Base-by-base conservation (phyloP, 2,329 filamentous ascomycete genomes). In the Verticillium zaregamsianum region DNA sequence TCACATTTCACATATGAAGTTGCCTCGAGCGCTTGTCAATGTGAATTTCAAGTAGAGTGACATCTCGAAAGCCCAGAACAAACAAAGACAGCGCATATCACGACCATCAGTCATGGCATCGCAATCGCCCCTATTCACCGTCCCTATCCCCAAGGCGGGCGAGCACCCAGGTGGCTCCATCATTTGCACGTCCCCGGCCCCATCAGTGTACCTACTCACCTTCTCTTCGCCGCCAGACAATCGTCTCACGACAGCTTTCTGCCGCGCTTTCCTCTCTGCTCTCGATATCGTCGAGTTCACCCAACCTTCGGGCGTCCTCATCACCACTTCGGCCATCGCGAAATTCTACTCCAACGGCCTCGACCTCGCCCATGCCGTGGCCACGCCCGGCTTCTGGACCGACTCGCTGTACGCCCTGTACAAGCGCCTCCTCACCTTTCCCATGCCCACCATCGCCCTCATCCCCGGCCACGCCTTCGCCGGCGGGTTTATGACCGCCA, bases 281-380 rank as follows among this genome's bases (percentile, higher is more conserved):
- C 86, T 95, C 64, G 90, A 95, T 76, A 86, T 91, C 25, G 77
- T 95, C 69, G 89, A 93, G 73, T 83, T 87, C 63, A 82, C 81
- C 60, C 68, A 72, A 57, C 81, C 89, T 68, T 80, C 84, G 0
- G 83, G 84, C n/a, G 91, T 91, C 59, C 90, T 93, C 6, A 81
- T 95, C 15, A 79, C 93, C 62, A 94, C 91, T 5, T 90, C 87
- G 52, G 85, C 82, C 57, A 90, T 93, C 62, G 73, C 79, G 59
- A 95, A 95, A 71, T 94, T 94, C 80, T 95, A 90, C 78, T 89
- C 84, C 73, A 94, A 94, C 76, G 91, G 91, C 0, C 82, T 95
- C n/a, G 90, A 95, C 73, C 83, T 93, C 15, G 81, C 86, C 45
- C 84, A 90, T 71, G 89, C 87, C n/a, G 70, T 80, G 37, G 74